These are phyloP conservation scores for Stachybotrys echinatus DNA, from an alignment of 2,329 filamentous ascomycete genomes.

Conservation along the genomic window DNA sequence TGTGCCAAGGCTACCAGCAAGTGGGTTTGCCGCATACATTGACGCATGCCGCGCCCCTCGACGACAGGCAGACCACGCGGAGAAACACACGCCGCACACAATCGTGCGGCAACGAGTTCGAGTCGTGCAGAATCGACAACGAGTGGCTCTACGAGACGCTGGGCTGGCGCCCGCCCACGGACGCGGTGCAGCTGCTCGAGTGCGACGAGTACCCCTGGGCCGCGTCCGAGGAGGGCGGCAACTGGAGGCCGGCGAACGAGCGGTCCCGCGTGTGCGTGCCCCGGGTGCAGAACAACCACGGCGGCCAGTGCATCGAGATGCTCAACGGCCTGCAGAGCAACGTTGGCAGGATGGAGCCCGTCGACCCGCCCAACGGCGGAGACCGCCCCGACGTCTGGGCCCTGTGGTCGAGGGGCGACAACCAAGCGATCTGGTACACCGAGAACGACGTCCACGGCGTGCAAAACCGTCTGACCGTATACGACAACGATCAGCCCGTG, in stretches of 20 bases:
- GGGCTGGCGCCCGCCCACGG: not conserved
- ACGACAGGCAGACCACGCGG: not conserved
- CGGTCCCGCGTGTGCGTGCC: conserved; percentile 2
- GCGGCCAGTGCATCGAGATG: conserved; percentile 5
- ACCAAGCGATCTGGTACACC: not conserved
- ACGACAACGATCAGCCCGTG: not conserved
- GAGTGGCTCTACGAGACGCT: not conserved
- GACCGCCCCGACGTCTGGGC: conserved; percentile 1
- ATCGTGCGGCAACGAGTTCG: not conserved
- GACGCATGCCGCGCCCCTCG: not conserved
- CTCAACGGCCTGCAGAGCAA: conserved; percentile 1
- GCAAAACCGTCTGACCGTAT: too few species aligned
- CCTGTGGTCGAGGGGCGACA: not conserved
- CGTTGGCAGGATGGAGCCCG: conserved; percentile 3
- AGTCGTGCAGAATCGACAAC: not conserved
- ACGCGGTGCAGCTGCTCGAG: not conserved
- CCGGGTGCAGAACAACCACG: conserved; percentile 1
- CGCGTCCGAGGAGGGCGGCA: conserved; percentile 2
- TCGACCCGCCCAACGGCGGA: not conserved
- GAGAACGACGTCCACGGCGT: not conserved
- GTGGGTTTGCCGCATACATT: not conserved
- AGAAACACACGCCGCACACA: not conserved
- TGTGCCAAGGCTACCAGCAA: not conserved
- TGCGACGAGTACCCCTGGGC: conserved; percentile 6
- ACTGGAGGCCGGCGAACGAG: not conserved